Conservation (phyloP, 2,329 filamentous ascomycete species). For the Amphichorda felina region DNA sequence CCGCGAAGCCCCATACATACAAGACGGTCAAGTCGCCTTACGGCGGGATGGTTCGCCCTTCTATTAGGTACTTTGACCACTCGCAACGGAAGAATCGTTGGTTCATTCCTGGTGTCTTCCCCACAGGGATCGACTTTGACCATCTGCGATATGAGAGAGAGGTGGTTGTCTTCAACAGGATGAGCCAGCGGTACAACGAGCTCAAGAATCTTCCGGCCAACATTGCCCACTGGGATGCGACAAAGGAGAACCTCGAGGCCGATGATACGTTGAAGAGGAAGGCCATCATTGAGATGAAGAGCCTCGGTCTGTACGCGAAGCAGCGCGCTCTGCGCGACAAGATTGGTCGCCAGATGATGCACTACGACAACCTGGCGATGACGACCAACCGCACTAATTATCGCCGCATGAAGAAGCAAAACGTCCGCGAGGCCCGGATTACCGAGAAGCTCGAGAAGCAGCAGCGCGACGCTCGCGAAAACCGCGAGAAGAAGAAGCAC, state of each 20-base stretch:
- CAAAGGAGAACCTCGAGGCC: conserved; percentile 51
- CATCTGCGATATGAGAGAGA: conserved; percentile 79
- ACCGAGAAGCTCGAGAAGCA: conserved; percentile 99
- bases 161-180: conserved; percentile 78
- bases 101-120: conserved; percentile 79
- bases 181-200: conserved; percentile 74
- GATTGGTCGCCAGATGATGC: conserved; percentile 84
- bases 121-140: conserved; percentile 78
- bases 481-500: conserved; percentile 96
- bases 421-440: conserved; percentile 84
- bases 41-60: conserved; percentile 36
- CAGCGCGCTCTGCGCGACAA: conserved; percentile 78
- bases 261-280: conserved; percentile 81
- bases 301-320: conserved; percentile 75
- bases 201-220: conserved; percentile 77
- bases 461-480: conserved; percentile 90
- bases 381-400: conserved; percentile 88
- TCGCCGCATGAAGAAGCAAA: conserved; percentile 94
- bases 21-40: conserved; percentile 70
- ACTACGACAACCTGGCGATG: conserved; percentile 94
- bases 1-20: conserved; percentile 40
- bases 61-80: conserved; percentile 73
- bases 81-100: conserved; percentile 61
- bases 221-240: conserved; percentile 75
- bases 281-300: conserved; percentile 92